Percentiles rank a stretch among this genome's conserved stretches.
Conservation (phyloP, 805 yeast species). For the Metschnikowia kunwiensis region DNA sequence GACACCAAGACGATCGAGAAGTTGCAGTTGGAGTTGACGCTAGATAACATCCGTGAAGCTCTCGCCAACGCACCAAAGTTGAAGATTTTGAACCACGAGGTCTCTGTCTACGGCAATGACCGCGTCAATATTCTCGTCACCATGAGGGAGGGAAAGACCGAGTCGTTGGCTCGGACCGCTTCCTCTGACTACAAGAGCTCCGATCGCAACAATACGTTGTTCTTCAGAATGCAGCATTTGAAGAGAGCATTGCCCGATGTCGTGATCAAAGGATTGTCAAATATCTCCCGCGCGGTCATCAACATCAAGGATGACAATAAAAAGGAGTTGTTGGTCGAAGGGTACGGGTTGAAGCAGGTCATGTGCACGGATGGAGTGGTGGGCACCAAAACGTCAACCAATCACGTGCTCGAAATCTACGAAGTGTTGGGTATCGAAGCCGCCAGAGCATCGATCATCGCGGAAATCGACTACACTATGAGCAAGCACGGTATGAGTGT, state of each 20-base stretch:
- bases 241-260: conserved; percentile 82
- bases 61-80: conserved; percentile 82
- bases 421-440: conserved; percentile 96
- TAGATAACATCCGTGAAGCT: conserved; percentile 84
- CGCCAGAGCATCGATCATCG: conserved; percentile 87
- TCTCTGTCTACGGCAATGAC: conserved; percentile 62
- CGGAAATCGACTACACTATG: conserved; percentile 97
- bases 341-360: conserved; percentile 92
- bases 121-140: conserved; percentile 63
- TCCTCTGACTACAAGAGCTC: conserved; percentile 36
- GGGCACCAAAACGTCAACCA: conserved; percentile 82
- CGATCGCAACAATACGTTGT: conserved; percentile 50
- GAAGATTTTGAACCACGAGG: conserved; percentile 72
- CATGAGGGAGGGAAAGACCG: conserved; percentile 35
- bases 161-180: conserved; percentile 30
- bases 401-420: conserved; percentile 87
- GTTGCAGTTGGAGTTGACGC: conserved; percentile 81
- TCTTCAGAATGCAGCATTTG: conserved; percentile 85
- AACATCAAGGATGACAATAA: conserved; percentile 83
- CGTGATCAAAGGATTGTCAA: conserved; percentile 90
- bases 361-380: conserved; percentile 97
- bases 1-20: conserved; percentile 83
- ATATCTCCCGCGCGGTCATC: conserved; percentile 93
- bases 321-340: conserved; percentile 93
- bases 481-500: conserved; percentile 99